Evolutionary conservation across 805 yeast species (phyloP), one percentile per base, ranked within the genome.

Genomic region (Kluyveromyces lactis): DNA sequence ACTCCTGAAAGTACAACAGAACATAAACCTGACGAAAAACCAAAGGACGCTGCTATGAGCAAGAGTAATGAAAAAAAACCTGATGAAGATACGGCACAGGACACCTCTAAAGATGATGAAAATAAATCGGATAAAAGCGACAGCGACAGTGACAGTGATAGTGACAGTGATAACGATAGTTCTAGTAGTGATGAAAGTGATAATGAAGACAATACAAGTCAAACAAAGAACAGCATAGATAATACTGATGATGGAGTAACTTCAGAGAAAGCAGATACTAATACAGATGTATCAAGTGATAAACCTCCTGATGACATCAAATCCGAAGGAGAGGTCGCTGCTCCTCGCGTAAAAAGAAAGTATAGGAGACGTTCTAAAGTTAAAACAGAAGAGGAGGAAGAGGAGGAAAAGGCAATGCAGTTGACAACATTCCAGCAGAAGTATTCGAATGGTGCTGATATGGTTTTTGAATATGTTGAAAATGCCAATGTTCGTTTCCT

Each of bases 391-490:
- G 40, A 33, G 12, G 41, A 42, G 18, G 45, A 41, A 26, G 39
- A 42, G 21, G 42, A 69, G 43, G 85, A 80, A 33, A 76, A 70
- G 44, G 45, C 53, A 4, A 56, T 52, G 56, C 77, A 75, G 48
- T 60, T 84, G 37, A 82, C 92, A 0, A 79, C 87, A 0, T 82
- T 83, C 51, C 94, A 84, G 52, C 89, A 81, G 48, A 72, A 77
- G 55, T 83, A 82, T 50, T 63, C 75, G 17, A 57, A 72, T 27
- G 75, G 76, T 49, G 86, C 94, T 0, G 81, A 85, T 39, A 56
- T 92, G 29, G 79, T 87, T 4, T 79, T 90, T 57, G 98, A 92
- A 58, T 90, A 79, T 62, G 72, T 72, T 19, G 97, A 92, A 50
- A 80, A 79, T 55, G 75, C 92, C 0, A 71, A 79, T 33, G 79